Evolutionary conservation across 2,329 filamentous ascomycete species (phyloP).

Genomic region (Cercospora sesami): DNA sequence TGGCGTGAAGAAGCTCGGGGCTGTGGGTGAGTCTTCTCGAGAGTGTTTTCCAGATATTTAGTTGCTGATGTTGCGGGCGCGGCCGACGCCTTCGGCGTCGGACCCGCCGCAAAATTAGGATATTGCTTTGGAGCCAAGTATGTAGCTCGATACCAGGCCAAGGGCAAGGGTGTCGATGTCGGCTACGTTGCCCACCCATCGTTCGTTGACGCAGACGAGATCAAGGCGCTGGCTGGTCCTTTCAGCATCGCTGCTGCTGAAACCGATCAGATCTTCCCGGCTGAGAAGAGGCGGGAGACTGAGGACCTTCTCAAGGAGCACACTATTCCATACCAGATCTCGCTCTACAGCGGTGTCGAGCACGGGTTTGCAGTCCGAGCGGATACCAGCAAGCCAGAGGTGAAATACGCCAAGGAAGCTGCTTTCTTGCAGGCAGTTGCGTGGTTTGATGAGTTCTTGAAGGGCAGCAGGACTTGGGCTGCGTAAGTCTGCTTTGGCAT

Average conservation of each 20-base stretch:
- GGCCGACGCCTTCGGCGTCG: too few relatives aligned
- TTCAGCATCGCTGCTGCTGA: slow-evolving; percentile 65
- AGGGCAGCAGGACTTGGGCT: slow-evolving; percentile 32
- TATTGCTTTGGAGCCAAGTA: slow-evolving; percentile 58
- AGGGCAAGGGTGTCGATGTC: slow-evolving; percentile 60
- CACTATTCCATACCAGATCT: slow-evolving; percentile 69
- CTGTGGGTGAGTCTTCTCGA: too few relatives aligned
- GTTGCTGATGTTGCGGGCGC: too few relatives aligned
- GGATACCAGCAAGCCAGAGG: slow-evolving; percentile 58
- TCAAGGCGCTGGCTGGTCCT: slow-evolving; percentile 58
- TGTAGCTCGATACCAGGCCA: slow-evolving; percentile 61
- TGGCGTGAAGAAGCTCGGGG: slow-evolving; percentile 52
- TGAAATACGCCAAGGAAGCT: slow-evolving; percentile 74
- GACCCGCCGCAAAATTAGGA: too few relatives aligned
- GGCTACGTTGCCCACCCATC: slow-evolving; percentile 76
- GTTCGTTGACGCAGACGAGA: slow-evolving; percentile 65
- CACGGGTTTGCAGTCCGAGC: slow-evolving; percentile 76
- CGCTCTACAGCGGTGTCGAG: slow-evolving; percentile 66
- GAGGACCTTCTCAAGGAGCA: slow-evolving; percentile 60
- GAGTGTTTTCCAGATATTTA: too few relatives aligned
- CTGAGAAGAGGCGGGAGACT: slow-evolving; percentile 56
- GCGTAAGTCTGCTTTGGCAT: slow-evolving; percentile 19
- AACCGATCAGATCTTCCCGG: slow-evolving; percentile 60
- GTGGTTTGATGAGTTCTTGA: slow-evolving; percentile 71
- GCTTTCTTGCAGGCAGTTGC: slow-evolving; percentile 74